Evolutionary conservation across 352 stramenopile genomes (phyloP), one percentile per base, ranked within the genome.

Genomic region (Nothophytophthora sp.): DNA sequence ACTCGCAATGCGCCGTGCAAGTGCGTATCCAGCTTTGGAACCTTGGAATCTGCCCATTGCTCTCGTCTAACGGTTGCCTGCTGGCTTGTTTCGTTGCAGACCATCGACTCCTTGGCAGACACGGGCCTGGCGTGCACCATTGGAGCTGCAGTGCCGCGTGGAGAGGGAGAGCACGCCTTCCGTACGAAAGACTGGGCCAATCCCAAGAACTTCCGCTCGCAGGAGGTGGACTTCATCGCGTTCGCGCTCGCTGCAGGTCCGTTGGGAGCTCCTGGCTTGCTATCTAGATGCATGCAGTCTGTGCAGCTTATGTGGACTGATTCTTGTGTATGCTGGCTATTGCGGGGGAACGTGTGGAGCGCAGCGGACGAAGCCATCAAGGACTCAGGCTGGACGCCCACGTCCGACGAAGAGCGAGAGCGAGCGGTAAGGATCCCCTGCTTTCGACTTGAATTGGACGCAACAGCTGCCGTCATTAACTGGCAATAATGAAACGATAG

Each of bases 221-320:
- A 95, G 49, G 76, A 92, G 32, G 78, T 92, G 32, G 70, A 93
- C 59, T 95, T 96, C 44, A 95, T 96, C 47, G 75, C 75, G 12
- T 96, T 89, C 37, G 79, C 85, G 1, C 60, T 96, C 22, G 83
- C 86, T 24, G 86, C 87, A 60, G 79, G 82, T 92, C 50, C 13
- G 29, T 40, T 13, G 16, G n/a, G n/a, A n/a, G n/a, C n/a, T n/a
- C n/a, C n/a, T n/a, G n/a, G n/a, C n/a, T n/a, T n/a, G n/a, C n/a
- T n/a, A n/a, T n/a, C n/a, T n/a, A n/a, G n/a, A n/a, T n/a, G n/a
- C n/a, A n/a, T n/a, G n/a, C n/a, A n/a, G 27, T 4, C 18, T 25
- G 29, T 36, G 28, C 39, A n/a, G n/a, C n/a, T n/a, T n/a, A n/a
- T n/a, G n/a, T n/a, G n/a, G 22, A 35, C 50, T 16, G 9, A n/a